phyloP scores from a whole-genome alignment of 140 eudicot species.

The Anethum foeniculum region DNA sequence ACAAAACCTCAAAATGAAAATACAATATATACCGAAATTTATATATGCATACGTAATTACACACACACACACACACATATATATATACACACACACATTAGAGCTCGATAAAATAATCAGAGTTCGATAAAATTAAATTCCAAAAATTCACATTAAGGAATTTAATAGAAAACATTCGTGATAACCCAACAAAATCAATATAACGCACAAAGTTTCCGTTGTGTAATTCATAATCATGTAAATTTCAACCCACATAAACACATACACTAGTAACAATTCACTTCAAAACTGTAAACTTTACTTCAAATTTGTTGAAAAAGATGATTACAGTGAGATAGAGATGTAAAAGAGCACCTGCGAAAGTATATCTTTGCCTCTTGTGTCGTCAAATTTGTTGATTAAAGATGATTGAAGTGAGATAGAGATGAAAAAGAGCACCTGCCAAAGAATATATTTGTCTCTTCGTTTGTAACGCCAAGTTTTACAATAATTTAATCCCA shows the following conservation, averaged over 20 bases:
- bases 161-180: neutral
- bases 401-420: neutral
- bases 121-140: neutral
- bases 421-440: neutral
- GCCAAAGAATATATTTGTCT: neutral
- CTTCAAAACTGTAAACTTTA: neutral
- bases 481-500: neutral
- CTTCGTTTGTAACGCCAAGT: neutral
- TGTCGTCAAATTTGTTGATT: neutral
- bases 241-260: neutral
- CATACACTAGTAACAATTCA: neutral
- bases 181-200: neutral
- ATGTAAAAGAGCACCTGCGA: too few relatives aligned
- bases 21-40: neutral
- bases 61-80: neutral
- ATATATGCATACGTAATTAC: neutral
- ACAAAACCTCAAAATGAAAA: neutral
- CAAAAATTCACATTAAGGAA: neutral
- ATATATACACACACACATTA: neutral
- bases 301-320: neutral
- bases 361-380: too few relatives aligned
- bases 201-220: neutral
- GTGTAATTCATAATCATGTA: neutral
- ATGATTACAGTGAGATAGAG: too few relatives aligned
- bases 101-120: neutral